Conservation (phyloP, 2,329 filamentous ascomycete genomes). For the Conoideocrella luteorostrata region DNA sequence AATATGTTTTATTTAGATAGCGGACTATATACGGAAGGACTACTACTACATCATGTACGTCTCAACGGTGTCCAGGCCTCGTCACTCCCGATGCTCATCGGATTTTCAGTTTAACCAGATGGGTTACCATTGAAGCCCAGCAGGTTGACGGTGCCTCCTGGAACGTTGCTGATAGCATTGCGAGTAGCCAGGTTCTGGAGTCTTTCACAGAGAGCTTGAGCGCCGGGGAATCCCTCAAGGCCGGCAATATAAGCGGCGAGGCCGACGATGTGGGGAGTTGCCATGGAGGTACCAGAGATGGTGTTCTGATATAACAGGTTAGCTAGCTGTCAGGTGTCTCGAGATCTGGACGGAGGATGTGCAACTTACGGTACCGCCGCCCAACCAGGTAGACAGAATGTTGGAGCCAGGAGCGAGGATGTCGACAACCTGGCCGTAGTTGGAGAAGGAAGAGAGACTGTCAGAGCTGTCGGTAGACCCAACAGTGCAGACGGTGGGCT, state of each 20-base stretch:
- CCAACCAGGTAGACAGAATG: conserved; percentile 42
- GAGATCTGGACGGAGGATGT: background rate
- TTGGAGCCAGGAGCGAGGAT: conserved; percentile 43
- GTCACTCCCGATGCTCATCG: too few species aligned
- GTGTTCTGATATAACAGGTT: conserved; percentile 16
- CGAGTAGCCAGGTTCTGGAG: conserved; percentile 6
- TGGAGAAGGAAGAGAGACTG: conserved; percentile 40
- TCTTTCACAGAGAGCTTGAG: conserved; percentile 13
- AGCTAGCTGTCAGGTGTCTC: background rate
- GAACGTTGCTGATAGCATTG: conserved; percentile 19
- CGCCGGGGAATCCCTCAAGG: conserved; percentile 23
- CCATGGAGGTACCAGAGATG: conserved; percentile 40
- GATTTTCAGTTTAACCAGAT: conserved; percentile 1
- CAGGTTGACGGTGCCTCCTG: conserved; percentile 15
- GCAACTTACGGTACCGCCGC: conserved; percentile 22
- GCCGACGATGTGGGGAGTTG: conserved; percentile 35
- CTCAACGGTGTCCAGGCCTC: too few species aligned
- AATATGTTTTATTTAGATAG: too few species aligned
- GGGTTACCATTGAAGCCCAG: conserved; percentile 18
- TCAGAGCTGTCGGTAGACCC: conserved; percentile 39
- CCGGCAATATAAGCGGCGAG: conserved; percentile 38
- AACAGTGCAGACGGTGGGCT: conserved; percentile 44
- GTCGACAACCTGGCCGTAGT: conserved; percentile 44
- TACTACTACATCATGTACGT: too few species aligned
- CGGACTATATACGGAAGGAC: too few species aligned